phyloP scores from a whole-genome alignment of 768 basidiomycete genomes.

The Auricularia sp. region DNA sequence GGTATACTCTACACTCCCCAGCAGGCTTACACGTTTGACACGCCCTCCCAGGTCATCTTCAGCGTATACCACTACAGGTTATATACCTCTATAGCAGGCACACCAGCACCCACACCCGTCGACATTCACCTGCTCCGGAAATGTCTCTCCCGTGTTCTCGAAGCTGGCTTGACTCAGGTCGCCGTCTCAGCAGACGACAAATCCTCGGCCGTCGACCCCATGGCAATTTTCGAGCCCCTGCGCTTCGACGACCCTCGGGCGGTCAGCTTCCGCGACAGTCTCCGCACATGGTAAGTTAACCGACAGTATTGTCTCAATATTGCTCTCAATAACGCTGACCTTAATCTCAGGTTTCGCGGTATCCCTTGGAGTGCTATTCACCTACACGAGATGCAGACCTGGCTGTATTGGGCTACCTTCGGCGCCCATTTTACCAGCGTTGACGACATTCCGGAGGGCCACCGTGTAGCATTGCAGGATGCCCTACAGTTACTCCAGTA shows the following conservation, averaged over 20 bases:
- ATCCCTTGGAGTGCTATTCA: constrained; percentile 65
- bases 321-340: constrained; percentile 3
- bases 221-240: constrained; percentile 32
- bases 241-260: constrained; percentile 57
- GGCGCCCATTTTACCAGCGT: constrained; percentile 49
- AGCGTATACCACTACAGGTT: constrained; percentile 54
- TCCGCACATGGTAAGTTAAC: constrained; percentile 42
- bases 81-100: constrained; percentile 35
- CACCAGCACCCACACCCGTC: constrained; percentile 34
- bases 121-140: constrained; percentile 46
- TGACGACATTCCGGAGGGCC: constrained; percentile 35
- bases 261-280: constrained; percentile 56
- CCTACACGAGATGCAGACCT: constrained; percentile 50
- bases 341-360: constrained; percentile 52
- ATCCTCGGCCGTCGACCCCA: constrained; percentile 46
- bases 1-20: constrained; percentile 4
- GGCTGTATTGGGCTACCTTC: constrained; percentile 81
- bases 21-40: neutral
- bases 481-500: constrained; percentile 56
- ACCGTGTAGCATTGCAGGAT: constrained; percentile 43
- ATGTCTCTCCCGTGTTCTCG: constrained; percentile 52
- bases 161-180: constrained; percentile 45
- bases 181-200: constrained; percentile 19
- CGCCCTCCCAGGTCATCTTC: constrained; percentile 45
- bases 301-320: neutral